Conservation (phyloP, 1,139 yeast genomes). For the Yamadazyma taylorii region DNA sequence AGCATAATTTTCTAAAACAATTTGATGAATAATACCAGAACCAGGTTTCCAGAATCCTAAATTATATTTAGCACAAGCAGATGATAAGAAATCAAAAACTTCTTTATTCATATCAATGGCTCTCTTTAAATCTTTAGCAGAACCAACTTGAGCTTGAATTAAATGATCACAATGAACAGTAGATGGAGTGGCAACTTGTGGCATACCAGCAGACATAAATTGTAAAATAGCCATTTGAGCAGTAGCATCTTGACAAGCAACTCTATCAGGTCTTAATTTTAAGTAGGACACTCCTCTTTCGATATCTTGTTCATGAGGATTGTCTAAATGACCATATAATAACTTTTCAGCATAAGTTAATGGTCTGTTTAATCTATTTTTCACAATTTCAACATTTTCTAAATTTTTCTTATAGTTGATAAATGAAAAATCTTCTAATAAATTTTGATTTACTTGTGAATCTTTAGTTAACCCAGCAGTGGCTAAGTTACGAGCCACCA, state of each 20-base stretch:
- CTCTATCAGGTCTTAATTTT: slow-evolving; percentile 98
- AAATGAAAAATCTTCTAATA: slow-evolving; percentile 84
- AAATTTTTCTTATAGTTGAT: slow-evolving; percentile 74
- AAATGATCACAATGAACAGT: slow-evolving; percentile 99
- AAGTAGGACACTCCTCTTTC: slow-evolving; percentile 95
- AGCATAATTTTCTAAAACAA: slow-evolving; percentile 94
- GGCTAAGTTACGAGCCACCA: slow-evolving; percentile 64
- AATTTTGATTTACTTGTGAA: slow-evolving; percentile 89
- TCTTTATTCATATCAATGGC: slow-evolving; percentile 94
- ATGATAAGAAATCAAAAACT: slow-evolving; percentile 90
- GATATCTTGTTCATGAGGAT: slow-evolving; percentile 93
- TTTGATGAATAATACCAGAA: slow-evolving; percentile 98
- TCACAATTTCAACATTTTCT: slow-evolving; percentile 85
- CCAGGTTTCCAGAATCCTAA: slow-evolving; percentile 99
- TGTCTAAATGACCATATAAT: slow-evolving; percentile 93
- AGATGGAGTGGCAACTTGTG: slow-evolving; percentile 92
- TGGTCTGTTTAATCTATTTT: slow-evolving; percentile 86
- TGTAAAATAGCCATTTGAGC: slow-evolving; percentile 99
- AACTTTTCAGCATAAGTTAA: slow-evolving; percentile 97
- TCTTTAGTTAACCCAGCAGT: slow-evolving; percentile 78
- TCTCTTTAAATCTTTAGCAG: slow-evolving; percentile 87
- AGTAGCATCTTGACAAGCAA: slow-evolving; percentile 99
- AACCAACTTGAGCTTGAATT: slow-evolving; percentile 97
- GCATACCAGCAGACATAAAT: slow-evolving; percentile 97
- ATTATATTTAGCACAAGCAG: slow-evolving; percentile 96